A percentile compares a stretch with the other conserved stretches of the same genome.
Conservation (phyloP, 768 basidiomycete species). For the Tylopilus subfusipes region DNA sequence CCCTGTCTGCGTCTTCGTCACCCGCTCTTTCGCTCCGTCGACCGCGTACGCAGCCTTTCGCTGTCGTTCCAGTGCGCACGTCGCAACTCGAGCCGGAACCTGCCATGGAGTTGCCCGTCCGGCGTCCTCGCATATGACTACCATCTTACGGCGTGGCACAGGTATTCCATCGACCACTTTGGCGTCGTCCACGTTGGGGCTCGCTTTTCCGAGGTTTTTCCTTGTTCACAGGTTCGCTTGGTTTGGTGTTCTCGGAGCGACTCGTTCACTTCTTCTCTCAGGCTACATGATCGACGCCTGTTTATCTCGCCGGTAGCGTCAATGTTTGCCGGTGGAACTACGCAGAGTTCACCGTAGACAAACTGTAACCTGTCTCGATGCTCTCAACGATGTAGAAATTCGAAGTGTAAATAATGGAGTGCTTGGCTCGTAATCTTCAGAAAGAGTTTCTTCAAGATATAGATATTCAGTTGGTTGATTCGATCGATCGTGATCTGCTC, state of each 20-base stretch:
- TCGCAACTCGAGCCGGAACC: slow-evolving; percentile 33
- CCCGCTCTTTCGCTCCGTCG: background rate
- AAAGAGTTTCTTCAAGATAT: background rate
- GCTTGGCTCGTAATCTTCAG: too few relatives aligned
- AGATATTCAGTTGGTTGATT: too few relatives aligned
- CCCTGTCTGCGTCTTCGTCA: background rate
- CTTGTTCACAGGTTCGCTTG: background rate
- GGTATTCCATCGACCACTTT: background rate
- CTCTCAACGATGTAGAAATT: too few relatives aligned
- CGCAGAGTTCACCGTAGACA: too few relatives aligned
- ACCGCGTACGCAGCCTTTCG: slow-evolving; percentile 17
- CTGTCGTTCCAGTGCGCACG: slow-evolving; percentile 26
- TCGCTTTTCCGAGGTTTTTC: background rate
- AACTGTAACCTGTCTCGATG: too few relatives aligned
- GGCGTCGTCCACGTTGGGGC: background rate
- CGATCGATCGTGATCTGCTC: too few relatives aligned
- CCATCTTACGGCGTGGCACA: background rate
- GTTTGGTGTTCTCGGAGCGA: background rate
- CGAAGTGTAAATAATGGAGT: too few relatives aligned
- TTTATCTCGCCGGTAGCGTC: too few relatives aligned
- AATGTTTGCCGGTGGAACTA: too few relatives aligned
- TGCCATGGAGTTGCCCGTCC: slow-evolving; percentile 28
- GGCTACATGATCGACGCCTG: too few relatives aligned
- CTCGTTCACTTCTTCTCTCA: too few relatives aligned
- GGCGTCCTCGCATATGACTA: background rate